Evolutionary conservation across 192 early-diverging fungal genomes (phyloP).

Genomic region (Cetraspora pellucida): DNA sequence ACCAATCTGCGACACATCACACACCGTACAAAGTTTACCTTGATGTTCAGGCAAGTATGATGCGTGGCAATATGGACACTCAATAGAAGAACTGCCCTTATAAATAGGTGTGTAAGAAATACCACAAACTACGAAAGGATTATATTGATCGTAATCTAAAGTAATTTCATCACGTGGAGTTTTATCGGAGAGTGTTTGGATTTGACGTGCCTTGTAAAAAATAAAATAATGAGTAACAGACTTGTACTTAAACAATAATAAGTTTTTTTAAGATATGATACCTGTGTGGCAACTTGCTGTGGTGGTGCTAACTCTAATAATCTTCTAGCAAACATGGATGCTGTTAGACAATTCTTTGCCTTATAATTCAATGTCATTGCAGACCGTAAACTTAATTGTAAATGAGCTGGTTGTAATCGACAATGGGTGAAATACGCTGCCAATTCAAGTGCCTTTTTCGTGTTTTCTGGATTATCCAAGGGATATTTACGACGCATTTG

Average conservation of each 20-base stretch:
- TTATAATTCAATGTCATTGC: constrained; percentile 87
- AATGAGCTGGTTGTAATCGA: constrained; percentile 84
- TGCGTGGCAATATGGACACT: constrained; percentile 89
- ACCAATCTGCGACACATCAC: constrained; percentile 85
- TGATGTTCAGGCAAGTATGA: constrained; percentile 83
- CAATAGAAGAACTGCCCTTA: constrained; percentile 73
- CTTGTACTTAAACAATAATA: background rate
- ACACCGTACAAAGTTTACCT: constrained; percentile 81
- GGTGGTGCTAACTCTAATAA: constrained; percentile 89
- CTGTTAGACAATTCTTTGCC: constrained; percentile 81
- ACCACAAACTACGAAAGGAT: constrained; percentile 89
- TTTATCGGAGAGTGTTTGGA: constrained; percentile 74
- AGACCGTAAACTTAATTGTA: constrained; percentile 83
- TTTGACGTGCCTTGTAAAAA: constrained; percentile 63
- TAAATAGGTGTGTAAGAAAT: constrained; percentile 89
- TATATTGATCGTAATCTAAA: constrained; percentile 94
- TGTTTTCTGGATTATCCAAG: constrained; percentile 56
- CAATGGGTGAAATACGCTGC: constrained; percentile 97
- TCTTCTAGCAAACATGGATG: constrained; percentile 85
- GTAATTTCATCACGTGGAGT: constrained; percentile 78
- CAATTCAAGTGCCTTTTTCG: constrained; percentile 83
- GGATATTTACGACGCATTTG: constrained; percentile 66
- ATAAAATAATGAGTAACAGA: background rate
- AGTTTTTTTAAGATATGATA: constrained; percentile 32
- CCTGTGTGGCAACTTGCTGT: constrained; percentile 73